Evolutionary conservation across 768 basidiomycete species (phyloP).

Genomic region (Amanita jacksonii): DNA sequence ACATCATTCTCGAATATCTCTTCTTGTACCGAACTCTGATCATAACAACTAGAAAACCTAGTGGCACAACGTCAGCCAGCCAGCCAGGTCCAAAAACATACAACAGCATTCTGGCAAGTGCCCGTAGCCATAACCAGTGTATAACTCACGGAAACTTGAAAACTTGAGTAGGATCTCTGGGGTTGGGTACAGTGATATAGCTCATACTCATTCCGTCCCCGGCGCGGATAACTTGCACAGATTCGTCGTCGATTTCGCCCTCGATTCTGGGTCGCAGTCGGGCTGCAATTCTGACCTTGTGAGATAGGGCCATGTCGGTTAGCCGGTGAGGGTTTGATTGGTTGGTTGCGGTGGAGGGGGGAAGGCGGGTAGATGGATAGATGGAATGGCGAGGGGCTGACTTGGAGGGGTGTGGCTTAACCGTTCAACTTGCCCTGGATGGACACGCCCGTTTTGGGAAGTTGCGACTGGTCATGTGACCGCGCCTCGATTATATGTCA

Average conservation of each 20-base stretch:
- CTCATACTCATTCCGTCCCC: conserved; percentile 27
- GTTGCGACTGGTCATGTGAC: conserved; percentile 12
- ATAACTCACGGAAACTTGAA: conserved; percentile 68
- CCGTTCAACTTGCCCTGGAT: conserved; percentile 1
- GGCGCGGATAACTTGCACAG: conserved; percentile 42
- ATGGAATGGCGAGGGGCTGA: background rate
- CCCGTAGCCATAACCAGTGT: no score
- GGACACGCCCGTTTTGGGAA: background rate
- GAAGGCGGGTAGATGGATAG: no score
- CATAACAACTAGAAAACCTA: conserved; percentile 76
- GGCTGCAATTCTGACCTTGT: conserved; percentile 64
- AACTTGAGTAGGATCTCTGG: conserved; percentile 55
- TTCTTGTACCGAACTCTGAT: conserved; percentile 57
- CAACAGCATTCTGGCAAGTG: background rate
- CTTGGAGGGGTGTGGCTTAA: background rate
- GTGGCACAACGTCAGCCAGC: no score
- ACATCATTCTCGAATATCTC: conserved; percentile 74
- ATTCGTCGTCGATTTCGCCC: conserved; percentile 53
- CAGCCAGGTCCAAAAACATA: conserved; percentile 2
- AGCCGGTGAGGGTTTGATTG: no score
- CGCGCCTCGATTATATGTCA: background rate
- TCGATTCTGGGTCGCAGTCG: conserved; percentile 58
- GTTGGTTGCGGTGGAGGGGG: no score
- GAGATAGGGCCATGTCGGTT: conserved; percentile 19
- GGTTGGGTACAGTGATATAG: conserved; percentile 59